Percentiles rank a stretch among this genome's conserved stretches.
phyloP scores from a whole-genome alignment of 139 green algal genomes.

The Eudorina sp. region DNA sequence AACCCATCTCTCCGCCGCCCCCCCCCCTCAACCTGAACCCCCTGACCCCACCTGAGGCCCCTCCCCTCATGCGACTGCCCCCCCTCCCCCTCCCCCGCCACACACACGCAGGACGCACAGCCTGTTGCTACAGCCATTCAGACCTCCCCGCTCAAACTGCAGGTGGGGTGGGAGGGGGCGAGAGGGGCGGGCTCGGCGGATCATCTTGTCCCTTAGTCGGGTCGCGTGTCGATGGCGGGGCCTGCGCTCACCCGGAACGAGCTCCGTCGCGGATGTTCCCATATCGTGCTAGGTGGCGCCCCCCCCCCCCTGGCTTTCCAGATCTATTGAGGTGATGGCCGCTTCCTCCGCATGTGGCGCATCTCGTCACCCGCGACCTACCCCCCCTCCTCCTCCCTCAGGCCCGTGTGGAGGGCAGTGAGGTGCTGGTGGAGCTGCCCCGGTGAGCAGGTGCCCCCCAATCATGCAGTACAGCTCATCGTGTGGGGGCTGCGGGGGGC shows the following conservation, averaged over 20 bases:
- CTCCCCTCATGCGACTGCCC: too few species aligned
- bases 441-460: not conserved
- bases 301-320: too few species aligned
- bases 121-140: slow-evolving; percentile 75
- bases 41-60: too few species aligned
- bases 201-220: too few species aligned
- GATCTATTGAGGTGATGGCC: not conserved
- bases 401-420: slow-evolving; percentile 43
- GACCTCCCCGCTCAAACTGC: slow-evolving; percentile 76
- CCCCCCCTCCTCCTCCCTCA: slow-evolving; percentile 16
- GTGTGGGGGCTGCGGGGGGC: too few species aligned
- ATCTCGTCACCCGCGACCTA: slow-evolving; percentile 54
- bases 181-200: too few species aligned
- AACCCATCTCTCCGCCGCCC: too few species aligned
- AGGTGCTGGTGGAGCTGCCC: slow-evolving; percentile 63
- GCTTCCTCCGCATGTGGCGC: not conserved
- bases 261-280: not conserved
- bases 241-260: not conserved
- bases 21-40: too few species aligned
- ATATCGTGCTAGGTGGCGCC: not conserved
- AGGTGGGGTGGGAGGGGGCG: slow-evolving; percentile 17
- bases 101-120: slow-evolving; percentile 61
- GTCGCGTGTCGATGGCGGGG: slow-evolving; percentile 65
- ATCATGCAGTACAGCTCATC: too few species aligned
- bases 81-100: too few species aligned